Conservation (phyloP, 805 yeast genomes). For the Wickerhamomyces chaumierensis region DNA sequence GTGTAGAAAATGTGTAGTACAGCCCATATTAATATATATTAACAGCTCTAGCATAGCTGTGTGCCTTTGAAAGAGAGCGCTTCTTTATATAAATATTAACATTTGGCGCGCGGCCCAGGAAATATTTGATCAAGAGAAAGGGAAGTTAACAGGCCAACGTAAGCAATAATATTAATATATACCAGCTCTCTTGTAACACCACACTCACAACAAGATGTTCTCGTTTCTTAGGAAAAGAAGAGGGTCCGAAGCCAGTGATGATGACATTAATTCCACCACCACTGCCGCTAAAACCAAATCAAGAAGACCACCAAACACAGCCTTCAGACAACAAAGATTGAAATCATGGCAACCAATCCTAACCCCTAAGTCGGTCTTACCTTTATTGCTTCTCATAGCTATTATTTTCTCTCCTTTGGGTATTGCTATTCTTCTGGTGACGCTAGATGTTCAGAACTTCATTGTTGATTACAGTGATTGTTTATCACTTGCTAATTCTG, state of each 20-base stretch:
- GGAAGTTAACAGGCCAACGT: too few species aligned
- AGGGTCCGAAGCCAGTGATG: slow-evolving; percentile 19
- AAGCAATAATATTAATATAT: too few species aligned
- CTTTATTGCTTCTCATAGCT: slow-evolving; percentile 64
- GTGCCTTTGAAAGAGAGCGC: too few species aligned
- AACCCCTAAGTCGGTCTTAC: slow-evolving; percentile 85
- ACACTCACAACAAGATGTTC: slow-evolving; percentile 5
- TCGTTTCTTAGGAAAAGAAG: slow-evolving; percentile 17
- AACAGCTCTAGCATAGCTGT: too few species aligned
- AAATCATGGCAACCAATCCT: slow-evolving; percentile 75
- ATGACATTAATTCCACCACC: slow-evolving; percentile 7
- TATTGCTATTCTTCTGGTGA: slow-evolving; percentile 68
- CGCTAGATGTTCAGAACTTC: slow-evolving; percentile 67
- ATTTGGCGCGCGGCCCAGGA: too few species aligned
- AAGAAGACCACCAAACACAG: slow-evolving; percentile 58
- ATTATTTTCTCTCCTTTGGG: slow-evolving; percentile 87
- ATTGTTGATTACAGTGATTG: slow-evolving; percentile 72
- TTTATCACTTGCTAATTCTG: slow-evolving; percentile 33
- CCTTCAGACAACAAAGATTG: slow-evolving; percentile 62
- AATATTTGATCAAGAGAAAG: too few species aligned
- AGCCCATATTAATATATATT: too few species aligned
- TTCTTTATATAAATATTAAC: too few species aligned
- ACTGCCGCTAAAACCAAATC: slow-evolving; percentile 24
- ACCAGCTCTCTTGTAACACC: too few species aligned
- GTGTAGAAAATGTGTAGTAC: too few species aligned